Conservation (phyloP, 2,329 filamentous ascomycete species). For the Tolypocladium cylindrosporum region DNA sequence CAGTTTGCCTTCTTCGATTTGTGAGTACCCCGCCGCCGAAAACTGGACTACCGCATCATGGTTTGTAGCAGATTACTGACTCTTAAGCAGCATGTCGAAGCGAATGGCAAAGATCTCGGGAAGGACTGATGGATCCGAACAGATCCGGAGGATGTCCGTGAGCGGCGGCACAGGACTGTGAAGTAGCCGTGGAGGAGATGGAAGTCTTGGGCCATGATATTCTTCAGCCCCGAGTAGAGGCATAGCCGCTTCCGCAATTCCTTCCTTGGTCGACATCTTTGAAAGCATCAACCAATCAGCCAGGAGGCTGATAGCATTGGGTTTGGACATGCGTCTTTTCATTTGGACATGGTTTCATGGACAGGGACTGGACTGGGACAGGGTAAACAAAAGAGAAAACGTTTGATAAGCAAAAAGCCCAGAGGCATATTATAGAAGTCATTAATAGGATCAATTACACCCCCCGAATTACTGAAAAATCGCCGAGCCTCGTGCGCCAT, state of each 20-base stretch:
- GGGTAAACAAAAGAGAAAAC: not conserved
- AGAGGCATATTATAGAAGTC: not conserved
- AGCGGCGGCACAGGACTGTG: slow-evolving; percentile 3
- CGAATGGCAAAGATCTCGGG: slow-evolving; percentile 40
- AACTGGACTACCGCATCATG: not conserved
- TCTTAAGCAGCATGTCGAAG: slow-evolving; percentile 48
- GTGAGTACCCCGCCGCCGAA: slow-evolving; percentile 42
- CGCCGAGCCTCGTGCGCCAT: not conserved
- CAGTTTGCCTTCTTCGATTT: slow-evolving; percentile 99
- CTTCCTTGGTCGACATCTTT: not conserved
- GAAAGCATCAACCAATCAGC: not conserved
- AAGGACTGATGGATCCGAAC: slow-evolving; percentile 13
- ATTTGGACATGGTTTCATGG: not conserved
- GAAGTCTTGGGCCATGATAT: not conserved
- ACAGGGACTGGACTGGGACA: not conserved
- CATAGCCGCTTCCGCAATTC: not conserved
- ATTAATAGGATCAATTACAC: not conserved
- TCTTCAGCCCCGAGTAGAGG: not conserved
- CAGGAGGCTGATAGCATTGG: not conserved
- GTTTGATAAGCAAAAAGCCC: not conserved
- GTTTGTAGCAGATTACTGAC: not conserved
- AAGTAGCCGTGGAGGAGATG: not conserved
- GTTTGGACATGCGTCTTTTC: not conserved
- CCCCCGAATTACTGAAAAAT: not conserved
- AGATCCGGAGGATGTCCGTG: slow-evolving; percentile 16